Percentiles rank a stretch among this genome's conserved stretches.
These are phyloP conservation scores for Termitomyces eurrhizus DNA, from an alignment of 768 basidiomycete species.

Conservation along the genomic window DNA sequence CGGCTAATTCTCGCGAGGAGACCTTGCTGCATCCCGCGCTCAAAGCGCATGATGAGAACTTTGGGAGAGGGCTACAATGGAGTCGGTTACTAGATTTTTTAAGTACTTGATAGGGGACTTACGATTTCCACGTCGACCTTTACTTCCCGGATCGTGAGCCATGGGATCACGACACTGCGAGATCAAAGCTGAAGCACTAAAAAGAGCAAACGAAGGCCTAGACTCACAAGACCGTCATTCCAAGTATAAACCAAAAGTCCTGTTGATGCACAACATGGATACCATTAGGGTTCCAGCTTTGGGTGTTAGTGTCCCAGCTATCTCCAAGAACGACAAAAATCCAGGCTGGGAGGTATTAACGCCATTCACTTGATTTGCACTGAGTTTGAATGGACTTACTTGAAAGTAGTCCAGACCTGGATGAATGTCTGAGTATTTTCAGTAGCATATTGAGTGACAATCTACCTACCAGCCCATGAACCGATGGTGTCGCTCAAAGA, in stretches of 20 bases:
- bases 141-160: slow-evolving; percentile 76
- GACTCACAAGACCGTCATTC: slow-evolving; percentile 70
- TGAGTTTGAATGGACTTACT: slow-evolving; percentile 36
- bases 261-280: slow-evolving; percentile 60
- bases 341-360: slow-evolving; percentile 40
- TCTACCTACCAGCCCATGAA: slow-evolving; percentile 70
- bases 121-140: slow-evolving; percentile 75
- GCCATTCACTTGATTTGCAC: slow-evolving; percentile 2
- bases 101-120: slow-evolving; percentile 20
- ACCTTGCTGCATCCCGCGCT: slow-evolving; percentile 86
- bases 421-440: slow-evolving; percentile 3
- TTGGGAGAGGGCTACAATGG: slow-evolving; percentile 67
- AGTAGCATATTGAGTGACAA: background rate
- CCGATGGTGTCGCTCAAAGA: slow-evolving; percentile 80
- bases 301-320: slow-evolving; percentile 53
- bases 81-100: slow-evolving; percentile 4
- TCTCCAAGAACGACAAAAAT: slow-evolving; percentile 68
- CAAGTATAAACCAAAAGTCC: slow-evolving; percentile 74
- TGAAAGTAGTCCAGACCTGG: slow-evolving; percentile 44
- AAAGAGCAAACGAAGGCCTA: slow-evolving; percentile 12
- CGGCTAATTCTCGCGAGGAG: slow-evolving; percentile 77
- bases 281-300: slow-evolving; percentile 58
- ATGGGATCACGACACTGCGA: slow-evolving; percentile 63
- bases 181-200: slow-evolving; percentile 3
- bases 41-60: slow-evolving; percentile 73